These are phyloP conservation scores for Euphorbia peplus DNA, from an alignment of 345 rosid species.

Conservation along the genomic window DNA sequence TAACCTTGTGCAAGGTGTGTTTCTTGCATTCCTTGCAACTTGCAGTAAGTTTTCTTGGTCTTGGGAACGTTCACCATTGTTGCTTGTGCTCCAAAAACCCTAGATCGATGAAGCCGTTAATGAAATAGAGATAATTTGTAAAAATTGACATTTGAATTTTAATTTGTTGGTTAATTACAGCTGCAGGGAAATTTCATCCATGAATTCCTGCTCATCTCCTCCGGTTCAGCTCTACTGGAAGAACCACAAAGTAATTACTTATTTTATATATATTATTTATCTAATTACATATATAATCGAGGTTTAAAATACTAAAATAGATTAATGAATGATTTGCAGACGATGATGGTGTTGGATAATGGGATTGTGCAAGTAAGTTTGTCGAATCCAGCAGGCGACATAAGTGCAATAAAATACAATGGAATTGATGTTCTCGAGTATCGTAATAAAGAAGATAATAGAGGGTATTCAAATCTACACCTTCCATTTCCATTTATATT, in stretches of 20 bases:
- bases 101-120: neutral
- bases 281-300: no score
- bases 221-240: slow-evolving; percentile 6
- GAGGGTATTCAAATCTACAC: no score
- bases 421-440: slow-evolving; percentile 55
- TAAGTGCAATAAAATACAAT: slow-evolving; percentile 54
- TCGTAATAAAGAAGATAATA: slow-evolving; percentile 25
- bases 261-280: no score
- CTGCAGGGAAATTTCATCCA: neutral
- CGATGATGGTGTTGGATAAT: slow-evolving; percentile 57
- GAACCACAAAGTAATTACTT: neutral
- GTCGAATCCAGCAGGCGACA: slow-evolving; percentile 56
- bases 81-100: neutral
- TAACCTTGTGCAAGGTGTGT: slow-evolving; percentile 22
- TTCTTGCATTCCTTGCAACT: slow-evolving; percentile 23
- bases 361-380: slow-evolving; percentile 59
- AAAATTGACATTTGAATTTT: neutral
- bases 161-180: neutral
- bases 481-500: no score
- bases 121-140: neutral
- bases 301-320: neutral
- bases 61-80: slow-evolving; percentile 63
- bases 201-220: slow-evolving; percentile 4
- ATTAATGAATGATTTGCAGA: slow-evolving; percentile 31
- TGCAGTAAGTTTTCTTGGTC: slow-evolving; percentile 56